Evolutionary conservation across 768 basidiomycete genomes (phyloP).

Genomic region (Mycena galopus): DNA sequence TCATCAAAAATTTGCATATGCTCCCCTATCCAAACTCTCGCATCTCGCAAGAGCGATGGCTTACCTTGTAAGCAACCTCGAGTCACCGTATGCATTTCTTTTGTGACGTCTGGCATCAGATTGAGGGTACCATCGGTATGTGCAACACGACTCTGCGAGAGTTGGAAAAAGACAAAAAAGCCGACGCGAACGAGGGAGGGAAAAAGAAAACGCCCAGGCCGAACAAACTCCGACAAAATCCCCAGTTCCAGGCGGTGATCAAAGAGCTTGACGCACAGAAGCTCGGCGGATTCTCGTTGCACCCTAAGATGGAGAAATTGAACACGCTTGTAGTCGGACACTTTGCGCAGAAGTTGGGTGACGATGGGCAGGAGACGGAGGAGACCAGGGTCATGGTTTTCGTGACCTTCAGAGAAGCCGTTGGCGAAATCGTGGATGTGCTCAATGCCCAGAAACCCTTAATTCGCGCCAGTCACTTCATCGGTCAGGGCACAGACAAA

Average conservation of each 20-base stretch:
- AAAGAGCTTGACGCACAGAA: constrained; percentile 74
- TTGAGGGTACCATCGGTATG: constrained; percentile 86
- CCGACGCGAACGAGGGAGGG: constrained; percentile 42
- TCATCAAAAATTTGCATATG: constrained; percentile 64
- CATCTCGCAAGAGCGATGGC: constrained; percentile 85
- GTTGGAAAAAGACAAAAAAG: constrained; percentile 55
- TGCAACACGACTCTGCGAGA: constrained; percentile 77
- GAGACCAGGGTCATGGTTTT: constrained; percentile 94
- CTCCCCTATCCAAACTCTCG: constrained; percentile 64
- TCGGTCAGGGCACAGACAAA: constrained; percentile 91
- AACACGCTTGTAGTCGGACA: constrained; percentile 82
- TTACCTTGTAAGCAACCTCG: constrained; percentile 77
- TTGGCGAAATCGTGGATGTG: constrained; percentile 90
- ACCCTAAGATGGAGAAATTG: constrained; percentile 95
- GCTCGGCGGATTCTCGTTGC: constrained; percentile 68
- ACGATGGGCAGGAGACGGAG: constrained; percentile 57
- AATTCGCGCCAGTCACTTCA: constrained; percentile 86
- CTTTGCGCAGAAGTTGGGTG: constrained; percentile 70
- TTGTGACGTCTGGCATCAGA: constrained; percentile 54
- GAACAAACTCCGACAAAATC: constrained; percentile 64
- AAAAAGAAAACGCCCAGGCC: constrained; percentile 58
- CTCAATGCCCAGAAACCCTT: constrained; percentile 83
- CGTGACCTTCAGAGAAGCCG: constrained; percentile 88
- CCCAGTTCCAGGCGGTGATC: constrained; percentile 75
- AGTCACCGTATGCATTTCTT: constrained; percentile 7